Evolutionary conservation across 306 rosid species (phyloP).

Genomic region (Casuarina equisetifolia): DNA sequence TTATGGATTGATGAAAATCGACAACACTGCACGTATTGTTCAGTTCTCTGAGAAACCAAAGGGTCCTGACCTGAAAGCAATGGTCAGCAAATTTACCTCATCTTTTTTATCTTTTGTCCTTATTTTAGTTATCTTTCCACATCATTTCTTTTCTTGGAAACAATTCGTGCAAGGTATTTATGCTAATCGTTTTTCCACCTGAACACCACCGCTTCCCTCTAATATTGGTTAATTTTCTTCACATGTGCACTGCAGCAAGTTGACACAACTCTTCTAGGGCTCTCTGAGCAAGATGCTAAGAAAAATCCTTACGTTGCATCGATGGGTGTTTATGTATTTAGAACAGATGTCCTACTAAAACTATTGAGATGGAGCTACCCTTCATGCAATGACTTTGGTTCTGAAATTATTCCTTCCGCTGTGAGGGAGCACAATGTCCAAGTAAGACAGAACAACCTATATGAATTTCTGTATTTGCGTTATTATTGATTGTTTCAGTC

Average conservation of each 20-base stretch:
- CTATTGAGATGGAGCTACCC: slow-evolving; percentile 67
- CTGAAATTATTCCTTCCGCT: slow-evolving; percentile 93
- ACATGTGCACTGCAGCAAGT: slow-evolving; percentile 63
- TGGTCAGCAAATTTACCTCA: slow-evolving; percentile 51
- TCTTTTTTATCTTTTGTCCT: not conserved
- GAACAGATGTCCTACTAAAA: slow-evolving; percentile 75
- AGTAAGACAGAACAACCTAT: slow-evolving; percentile 44
- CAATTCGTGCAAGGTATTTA: not conserved
- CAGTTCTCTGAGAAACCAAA: slow-evolving; percentile 94
- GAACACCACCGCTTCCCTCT: slow-evolving; percentile 5
- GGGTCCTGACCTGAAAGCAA: slow-evolving; percentile 81
- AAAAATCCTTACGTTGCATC: slow-evolving; percentile 80
- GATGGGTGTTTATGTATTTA: slow-evolving; percentile 95
- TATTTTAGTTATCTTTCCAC: slow-evolving; percentile 7
- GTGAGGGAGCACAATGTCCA: slow-evolving; percentile 83
- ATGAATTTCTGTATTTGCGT: slow-evolving; percentile 2
- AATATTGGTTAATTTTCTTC: slow-evolving; percentile 3
- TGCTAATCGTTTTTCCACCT: slow-evolving; percentile 20
- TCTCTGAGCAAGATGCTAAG: slow-evolving; percentile 66
- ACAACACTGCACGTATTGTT: slow-evolving; percentile 57
- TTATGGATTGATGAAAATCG: slow-evolving; percentile 88
- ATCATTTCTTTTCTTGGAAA: not conserved
- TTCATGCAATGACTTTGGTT: slow-evolving; percentile 82
- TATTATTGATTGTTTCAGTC: slow-evolving; percentile 6
- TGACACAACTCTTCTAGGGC: slow-evolving; percentile 80